Evolutionary conservation across 257 asterid genomes (phyloP), one percentile per base, ranked within the genome.

Genomic region (Prunella vulgaris): DNA sequence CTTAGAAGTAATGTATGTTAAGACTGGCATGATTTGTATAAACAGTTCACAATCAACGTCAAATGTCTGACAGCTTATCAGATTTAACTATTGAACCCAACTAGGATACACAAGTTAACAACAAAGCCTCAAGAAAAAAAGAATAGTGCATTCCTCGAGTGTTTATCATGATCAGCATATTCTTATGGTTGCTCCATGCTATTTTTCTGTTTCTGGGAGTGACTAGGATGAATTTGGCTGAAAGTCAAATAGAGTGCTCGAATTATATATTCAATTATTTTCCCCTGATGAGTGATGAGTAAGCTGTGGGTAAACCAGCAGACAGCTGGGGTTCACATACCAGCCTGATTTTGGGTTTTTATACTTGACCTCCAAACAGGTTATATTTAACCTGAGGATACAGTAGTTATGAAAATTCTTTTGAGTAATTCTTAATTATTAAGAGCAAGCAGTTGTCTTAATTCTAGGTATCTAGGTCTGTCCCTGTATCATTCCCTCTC

Each of bases 61-160:
- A 30, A 28, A 60, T 1, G 4, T 46, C 32, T 60, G 57, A 24
- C 27, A 44, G 28, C 37, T 60, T 42, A n/a, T 52, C 14, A 42
- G 27, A 18, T 17, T 18, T 38, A 38, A 37, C 12, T 20, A 56
- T 10, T 22, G 42, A 68, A 51, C 12, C 65, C 57, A 42, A 17
- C 67, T 42, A 69, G 49, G 67, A 69, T 42, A 35, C 67, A 69
- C 59, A 40, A 3, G 8, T 13, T 38, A 38, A 30, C 67, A 37
- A 57, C 52, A 27, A 17, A 58, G 42, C 42, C 48, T 4, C 25
- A 22, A 40, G 32, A 28, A 58, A 53, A 5, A 7, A 54, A 21
- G n/a, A 40, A 30, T 59, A 12, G 4, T 27, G 13, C 40, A 40
- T 13, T 57, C 22, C 38, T 70, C 2, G 20, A 49, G 32, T 4